These are phyloP conservation scores for Penicillium odoratum DNA, from an alignment of 495 filamentous ascomycete genomes.

Conservation along the genomic window DNA sequence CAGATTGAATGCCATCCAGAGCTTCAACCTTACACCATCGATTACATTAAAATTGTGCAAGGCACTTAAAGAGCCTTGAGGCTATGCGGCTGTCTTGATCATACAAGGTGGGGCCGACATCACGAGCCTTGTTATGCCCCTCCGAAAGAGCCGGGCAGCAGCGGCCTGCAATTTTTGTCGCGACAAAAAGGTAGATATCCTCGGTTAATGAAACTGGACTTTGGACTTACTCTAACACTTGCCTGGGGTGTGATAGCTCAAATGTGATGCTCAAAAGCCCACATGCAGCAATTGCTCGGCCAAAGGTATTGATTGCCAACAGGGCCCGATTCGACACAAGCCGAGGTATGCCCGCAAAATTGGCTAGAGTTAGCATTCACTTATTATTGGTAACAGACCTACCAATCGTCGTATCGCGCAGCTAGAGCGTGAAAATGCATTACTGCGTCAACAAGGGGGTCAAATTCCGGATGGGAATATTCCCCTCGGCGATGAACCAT, in stretches of 20 bases:
- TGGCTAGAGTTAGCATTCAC: neutral
- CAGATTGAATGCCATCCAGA: neutral
- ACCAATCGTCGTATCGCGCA: constrained; percentile 30
- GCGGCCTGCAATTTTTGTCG: constrained; percentile 33
- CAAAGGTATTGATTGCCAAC: constrained; percentile 26
- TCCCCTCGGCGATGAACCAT: neutral
- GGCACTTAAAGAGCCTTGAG: neutral
- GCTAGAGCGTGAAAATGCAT: constrained; percentile 30
- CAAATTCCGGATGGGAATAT: neutral
- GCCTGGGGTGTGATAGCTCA: constrained; percentile 19
- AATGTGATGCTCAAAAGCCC: constrained; percentile 31
- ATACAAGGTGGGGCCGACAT: neutral
- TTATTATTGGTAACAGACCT: constrained; percentile 14
- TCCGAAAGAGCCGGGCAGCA: constrained; percentile 24
- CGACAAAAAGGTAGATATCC: constrained; percentile 25
- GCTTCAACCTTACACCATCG: neutral
- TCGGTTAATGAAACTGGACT: neutral
- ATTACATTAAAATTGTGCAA: neutral
- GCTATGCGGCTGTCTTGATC: neutral
- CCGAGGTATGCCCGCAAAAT: constrained; percentile 18
- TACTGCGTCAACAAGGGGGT: constrained; percentile 16
- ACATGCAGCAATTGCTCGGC: constrained; percentile 27
- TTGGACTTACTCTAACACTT: neutral
- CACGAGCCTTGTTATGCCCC: constrained; percentile 15
- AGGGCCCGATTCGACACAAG: constrained; percentile 18